Conservation (phyloP, 2,329 filamentous ascomycete species). For the Metarhizium anisopliae region DNA sequence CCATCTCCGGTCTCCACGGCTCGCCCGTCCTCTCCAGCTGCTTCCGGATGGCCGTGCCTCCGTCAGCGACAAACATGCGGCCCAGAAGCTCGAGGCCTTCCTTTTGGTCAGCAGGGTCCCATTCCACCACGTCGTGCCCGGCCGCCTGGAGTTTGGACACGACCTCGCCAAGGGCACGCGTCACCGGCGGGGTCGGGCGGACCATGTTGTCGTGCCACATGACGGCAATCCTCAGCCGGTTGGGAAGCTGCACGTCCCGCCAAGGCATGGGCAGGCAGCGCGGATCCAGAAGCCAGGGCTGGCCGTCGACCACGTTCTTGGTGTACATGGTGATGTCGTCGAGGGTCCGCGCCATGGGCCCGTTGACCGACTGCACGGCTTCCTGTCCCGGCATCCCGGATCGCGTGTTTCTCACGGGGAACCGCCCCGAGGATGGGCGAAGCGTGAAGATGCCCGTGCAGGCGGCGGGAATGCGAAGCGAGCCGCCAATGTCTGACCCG, state of each 20-base stretch:
- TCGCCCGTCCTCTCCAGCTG: conserved; percentile 33
- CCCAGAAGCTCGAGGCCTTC: conserved; percentile 27
- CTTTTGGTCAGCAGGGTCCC: conserved; percentile 34
- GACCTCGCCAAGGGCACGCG: conserved; percentile 41
- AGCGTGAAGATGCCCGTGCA: conserved; percentile 50
- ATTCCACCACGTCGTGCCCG: conserved; percentile 44
- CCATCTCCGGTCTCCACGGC: conserved; percentile 31
- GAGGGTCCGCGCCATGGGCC: conserved; percentile 49
- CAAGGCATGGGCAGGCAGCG: conserved; percentile 52
- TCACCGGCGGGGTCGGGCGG: conserved; percentile 55
- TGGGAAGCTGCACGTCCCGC: conserved; percentile 26
- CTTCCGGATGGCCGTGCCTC: conserved; percentile 29
- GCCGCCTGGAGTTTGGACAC: conserved; percentile 32
- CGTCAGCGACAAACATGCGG: conserved; percentile 41
- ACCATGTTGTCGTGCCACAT: conserved; percentile 59
- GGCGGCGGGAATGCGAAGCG: conserved; percentile 43
- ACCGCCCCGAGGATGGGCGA: conserved; percentile 48
- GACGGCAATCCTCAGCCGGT: conserved; percentile 46
- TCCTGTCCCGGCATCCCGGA: conserved; percentile 58
- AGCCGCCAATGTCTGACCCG: conserved; percentile 55
- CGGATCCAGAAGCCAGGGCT: conserved; percentile 50
- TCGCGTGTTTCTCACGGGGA: conserved; percentile 43
- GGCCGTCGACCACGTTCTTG: conserved; percentile 36
- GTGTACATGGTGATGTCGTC: conserved; percentile 47
- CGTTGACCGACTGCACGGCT: conserved; percentile 54